Conservation (phyloP, 163 green algal species). For the Scenedesmus sp. region DNA sequence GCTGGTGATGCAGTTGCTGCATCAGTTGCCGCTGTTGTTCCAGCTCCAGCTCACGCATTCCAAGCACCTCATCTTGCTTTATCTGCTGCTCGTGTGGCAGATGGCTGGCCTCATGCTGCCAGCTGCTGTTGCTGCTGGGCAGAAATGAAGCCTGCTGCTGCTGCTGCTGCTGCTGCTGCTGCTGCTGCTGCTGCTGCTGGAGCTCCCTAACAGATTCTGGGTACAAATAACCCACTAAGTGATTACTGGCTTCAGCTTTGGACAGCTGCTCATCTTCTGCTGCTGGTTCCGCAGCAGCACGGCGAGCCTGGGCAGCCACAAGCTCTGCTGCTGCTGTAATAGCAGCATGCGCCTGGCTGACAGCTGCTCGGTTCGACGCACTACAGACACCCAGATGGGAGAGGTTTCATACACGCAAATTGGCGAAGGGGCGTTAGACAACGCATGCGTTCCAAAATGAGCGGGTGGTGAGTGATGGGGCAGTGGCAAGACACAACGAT, state of each 20-base stretch:
- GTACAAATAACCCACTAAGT: constrained; percentile 34
- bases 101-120: neutral
- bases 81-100: constrained; percentile 14
- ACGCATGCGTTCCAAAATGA: neutral
- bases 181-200: constrained; percentile 23
- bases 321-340: constrained; percentile 48
- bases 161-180: neutral
- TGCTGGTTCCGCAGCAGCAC: neutral
- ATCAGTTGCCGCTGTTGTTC: neutral
- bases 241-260: neutral
- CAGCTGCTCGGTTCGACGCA: constrained; percentile 25
- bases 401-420: neutral
- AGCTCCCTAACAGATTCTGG: constrained; percentile 13
- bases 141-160: neutral
- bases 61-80: neutral
- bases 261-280: neutral
- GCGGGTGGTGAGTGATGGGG: neutral
- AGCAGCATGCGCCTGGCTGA: constrained; percentile 33
- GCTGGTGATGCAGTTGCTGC: neutral
- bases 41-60: neutral
- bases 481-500: neutral
- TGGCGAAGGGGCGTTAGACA: neutral
- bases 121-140: constrained; percentile 16
- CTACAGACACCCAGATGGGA: neutral
- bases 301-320: constrained; percentile 35